Percentiles rank a stretch among this genome's conserved stretches.
These are phyloP conservation scores for Colletotrichum spinosum DNA, from an alignment of 2,329 filamentous ascomycete genomes.

Conservation along the genomic window DNA sequence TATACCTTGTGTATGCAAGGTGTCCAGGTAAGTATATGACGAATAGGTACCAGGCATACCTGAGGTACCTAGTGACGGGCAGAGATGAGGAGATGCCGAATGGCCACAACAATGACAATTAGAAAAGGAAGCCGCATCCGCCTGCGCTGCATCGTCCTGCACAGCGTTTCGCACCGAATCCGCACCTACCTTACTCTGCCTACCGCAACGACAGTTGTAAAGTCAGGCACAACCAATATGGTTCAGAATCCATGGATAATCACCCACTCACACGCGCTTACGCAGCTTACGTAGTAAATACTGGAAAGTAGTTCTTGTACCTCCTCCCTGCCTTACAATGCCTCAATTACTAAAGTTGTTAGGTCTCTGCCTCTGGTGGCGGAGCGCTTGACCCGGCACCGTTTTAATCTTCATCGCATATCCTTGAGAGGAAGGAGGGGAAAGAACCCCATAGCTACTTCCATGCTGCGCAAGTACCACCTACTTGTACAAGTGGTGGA, in stretches of 20 bases:
- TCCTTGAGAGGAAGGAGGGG: slow-evolving; percentile 27
- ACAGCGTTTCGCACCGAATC: neutral
- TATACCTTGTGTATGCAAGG: neutral
- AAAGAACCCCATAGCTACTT: neutral
- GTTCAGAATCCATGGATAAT: neutral
- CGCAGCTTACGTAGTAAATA: neutral
- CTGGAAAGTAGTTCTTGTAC: neutral
- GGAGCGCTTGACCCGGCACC: slow-evolving; percentile 38
- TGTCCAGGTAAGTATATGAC: neutral
- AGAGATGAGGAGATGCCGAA: neutral
- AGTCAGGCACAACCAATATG: too few relatives aligned
- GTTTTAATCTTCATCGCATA: slow-evolving; percentile 13
- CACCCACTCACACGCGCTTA: neutral
- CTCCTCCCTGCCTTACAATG: too few relatives aligned
- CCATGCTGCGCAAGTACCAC: too few relatives aligned
- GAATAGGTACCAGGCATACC: too few relatives aligned
- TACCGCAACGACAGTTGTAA: neutral
- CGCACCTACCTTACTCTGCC: neutral
- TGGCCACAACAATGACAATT: neutral
- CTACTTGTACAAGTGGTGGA: neutral
- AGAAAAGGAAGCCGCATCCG: slow-evolving; percentile 33
- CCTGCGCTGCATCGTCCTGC: slow-evolving; percentile 12
- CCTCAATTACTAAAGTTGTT: neutral
- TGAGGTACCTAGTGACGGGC: neutral
- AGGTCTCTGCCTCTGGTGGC: neutral